A percentile compares a stretch with the other conserved stretches of the same genome.
Conservation (phyloP, 345 rosid genomes). For the Syzygium grande region DNA sequence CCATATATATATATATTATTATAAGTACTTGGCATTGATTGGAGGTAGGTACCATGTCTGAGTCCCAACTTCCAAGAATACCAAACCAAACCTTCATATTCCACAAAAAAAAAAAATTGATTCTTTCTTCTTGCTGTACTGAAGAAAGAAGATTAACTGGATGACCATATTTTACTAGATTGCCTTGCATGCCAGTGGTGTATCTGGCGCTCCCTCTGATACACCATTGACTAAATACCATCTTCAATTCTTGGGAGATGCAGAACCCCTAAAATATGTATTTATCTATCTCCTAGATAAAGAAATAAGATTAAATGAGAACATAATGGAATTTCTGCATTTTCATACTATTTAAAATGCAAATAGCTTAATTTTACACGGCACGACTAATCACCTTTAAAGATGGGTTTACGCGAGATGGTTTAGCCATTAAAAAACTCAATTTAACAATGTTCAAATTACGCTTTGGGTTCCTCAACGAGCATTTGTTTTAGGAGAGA, state of each 20-base stretch:
- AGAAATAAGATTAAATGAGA: background rate
- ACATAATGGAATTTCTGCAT: background rate
- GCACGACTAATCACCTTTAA: background rate
- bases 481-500: background rate
- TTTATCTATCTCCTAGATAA: background rate
- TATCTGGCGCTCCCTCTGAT: background rate
- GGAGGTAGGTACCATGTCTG: background rate
- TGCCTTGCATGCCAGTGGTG: background rate
- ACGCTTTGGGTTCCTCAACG: background rate
- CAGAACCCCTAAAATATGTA: background rate
- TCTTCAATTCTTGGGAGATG: background rate
- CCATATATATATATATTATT: too few relatives aligned
- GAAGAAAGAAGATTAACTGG: background rate
- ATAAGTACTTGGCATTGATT: background rate
- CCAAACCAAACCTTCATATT: background rate
- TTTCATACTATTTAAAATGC: background rate
- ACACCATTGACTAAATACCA: background rate
- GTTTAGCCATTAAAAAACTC: background rate
- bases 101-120: background rate
- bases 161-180: background rate
- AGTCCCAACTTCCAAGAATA: background rate
- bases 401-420: background rate
- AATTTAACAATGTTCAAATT: background rate
- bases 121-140: background rate
- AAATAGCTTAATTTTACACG: background rate